Evolutionary conservation across 306 rosid genomes (phyloP).

Genomic region (Sindora glabra): DNA sequence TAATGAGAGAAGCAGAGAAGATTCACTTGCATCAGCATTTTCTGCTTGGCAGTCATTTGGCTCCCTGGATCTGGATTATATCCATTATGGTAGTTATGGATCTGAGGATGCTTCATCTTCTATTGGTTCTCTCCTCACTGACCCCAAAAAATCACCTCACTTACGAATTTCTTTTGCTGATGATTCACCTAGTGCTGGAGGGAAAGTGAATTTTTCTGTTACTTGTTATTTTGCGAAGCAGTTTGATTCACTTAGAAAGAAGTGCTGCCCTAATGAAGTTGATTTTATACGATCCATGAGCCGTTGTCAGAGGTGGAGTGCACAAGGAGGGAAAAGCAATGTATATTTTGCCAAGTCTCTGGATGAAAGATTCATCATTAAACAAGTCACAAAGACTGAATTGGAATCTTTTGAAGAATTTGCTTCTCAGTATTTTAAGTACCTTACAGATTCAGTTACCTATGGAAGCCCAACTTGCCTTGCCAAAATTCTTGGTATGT

Average conservation of each 20-base stretch:
- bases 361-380: slow-evolving; percentile 86
- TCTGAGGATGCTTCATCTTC: slow-evolving; percentile 76
- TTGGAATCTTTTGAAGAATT: slow-evolving; percentile 87
- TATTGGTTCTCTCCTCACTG: slow-evolving; percentile 51
- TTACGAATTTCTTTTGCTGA: slow-evolving; percentile 68
- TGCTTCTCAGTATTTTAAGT: slow-evolving; percentile 79
- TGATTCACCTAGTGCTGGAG: slow-evolving; percentile 52
- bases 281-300: slow-evolving; percentile 86
- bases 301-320: slow-evolving; percentile 88
- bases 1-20: slow-evolving; percentile 42
- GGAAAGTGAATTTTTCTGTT: slow-evolving; percentile 79
- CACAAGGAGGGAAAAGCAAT: slow-evolving; percentile 99
- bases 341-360: slow-evolving; percentile 92
- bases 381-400: slow-evolving; percentile 92
- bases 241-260: slow-evolving; percentile 76
- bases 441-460: slow-evolving; percentile 56
- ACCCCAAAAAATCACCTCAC: slow-evolving; percentile 68
- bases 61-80: slow-evolving; percentile 63
- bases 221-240: slow-evolving; percentile 89
- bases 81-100: slow-evolving; percentile 59
- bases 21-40: slow-evolving; percentile 48
- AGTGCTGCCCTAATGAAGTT: slow-evolving; percentile 78
- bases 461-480: slow-evolving; percentile 94
- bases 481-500: slow-evolving; percentile 91
- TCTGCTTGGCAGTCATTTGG: slow-evolving; percentile 73